A percentile compares a stretch with the other conserved stretches of the same genome.
Conservation (phyloP, 106 monocot genomes). For the Cymbidium sinense region DNA sequence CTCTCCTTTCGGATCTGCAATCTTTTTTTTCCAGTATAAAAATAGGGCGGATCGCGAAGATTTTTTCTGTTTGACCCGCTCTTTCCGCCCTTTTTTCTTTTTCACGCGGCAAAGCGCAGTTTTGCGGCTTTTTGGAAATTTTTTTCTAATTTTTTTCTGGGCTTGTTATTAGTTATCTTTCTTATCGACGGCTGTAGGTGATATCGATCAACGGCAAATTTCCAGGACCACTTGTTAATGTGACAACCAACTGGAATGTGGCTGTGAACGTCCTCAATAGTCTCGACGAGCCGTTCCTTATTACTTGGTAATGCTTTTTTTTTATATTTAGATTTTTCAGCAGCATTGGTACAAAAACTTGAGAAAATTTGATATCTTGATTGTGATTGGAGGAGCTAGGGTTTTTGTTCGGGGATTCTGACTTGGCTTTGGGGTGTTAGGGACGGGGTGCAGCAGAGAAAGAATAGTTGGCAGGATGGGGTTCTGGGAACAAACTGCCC, state of each 20-base stretch:
- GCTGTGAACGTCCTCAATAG: conserved; percentile 77
- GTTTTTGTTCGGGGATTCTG: background rate
- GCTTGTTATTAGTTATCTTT: background rate
- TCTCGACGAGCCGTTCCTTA: conserved; percentile 69
- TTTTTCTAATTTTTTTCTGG: background rate
- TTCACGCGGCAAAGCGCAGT: background rate
- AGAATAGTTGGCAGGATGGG: conserved; percentile 91
- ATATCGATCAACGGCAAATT: conserved; percentile 75
- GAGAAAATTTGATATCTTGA: background rate
- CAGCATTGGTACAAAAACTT: too few species aligned
- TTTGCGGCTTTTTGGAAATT: background rate
- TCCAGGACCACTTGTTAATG: conserved; percentile 73
- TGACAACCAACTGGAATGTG: conserved; percentile 83
- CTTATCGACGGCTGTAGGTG: conserved; percentile 27
- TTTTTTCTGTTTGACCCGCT: background rate
- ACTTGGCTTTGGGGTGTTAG: conserved; percentile 18
- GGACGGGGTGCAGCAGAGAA: conserved; percentile 80
- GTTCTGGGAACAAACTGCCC: conserved; percentile 91
- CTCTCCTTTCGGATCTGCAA: background rate
- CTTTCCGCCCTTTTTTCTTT: background rate
- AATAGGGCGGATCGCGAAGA: background rate
- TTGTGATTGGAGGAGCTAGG: background rate
- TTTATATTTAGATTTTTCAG: too few species aligned
- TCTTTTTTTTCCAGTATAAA: background rate
- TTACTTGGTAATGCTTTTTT: conserved; percentile 54